Percentiles rank a stretch among this genome's conserved stretches.
These are phyloP conservation scores for Barbatosphaeria neglecta DNA, from an alignment of 495 filamentous ascomycete genomes.

Conservation along the genomic window DNA sequence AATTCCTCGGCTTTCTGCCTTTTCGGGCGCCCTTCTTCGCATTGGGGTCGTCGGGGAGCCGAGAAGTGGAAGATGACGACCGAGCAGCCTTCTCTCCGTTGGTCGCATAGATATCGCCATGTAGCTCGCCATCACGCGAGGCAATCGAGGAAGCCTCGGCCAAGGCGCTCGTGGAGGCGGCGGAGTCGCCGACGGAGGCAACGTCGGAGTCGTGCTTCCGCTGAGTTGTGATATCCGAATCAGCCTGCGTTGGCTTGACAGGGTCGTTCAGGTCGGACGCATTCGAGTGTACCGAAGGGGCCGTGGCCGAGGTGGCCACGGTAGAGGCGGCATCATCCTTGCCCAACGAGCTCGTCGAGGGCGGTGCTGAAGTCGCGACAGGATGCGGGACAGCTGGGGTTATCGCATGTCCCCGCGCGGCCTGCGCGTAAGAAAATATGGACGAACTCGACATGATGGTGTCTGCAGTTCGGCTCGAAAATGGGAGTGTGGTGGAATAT, in stretches of 20 bases:
- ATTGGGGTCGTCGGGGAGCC: conserved; percentile 26
- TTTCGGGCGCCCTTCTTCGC: conserved; percentile 28
- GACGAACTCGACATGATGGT: conserved; percentile 23
- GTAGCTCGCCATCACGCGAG: conserved; percentile 9
- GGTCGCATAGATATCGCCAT: conserved; percentile 4
- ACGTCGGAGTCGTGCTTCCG: conserved; percentile 14
- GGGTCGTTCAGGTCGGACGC: conserved; percentile 31
- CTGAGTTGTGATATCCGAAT: conserved; percentile 5
- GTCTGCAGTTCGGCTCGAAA: neutral
- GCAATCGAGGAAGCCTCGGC: conserved; percentile 14
- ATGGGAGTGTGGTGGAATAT: neutral
- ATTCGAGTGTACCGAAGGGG: conserved; percentile 29
- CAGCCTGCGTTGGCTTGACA: conserved; percentile 15
- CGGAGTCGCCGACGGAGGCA: conserved; percentile 9
- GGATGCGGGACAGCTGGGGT: conserved; percentile 45
- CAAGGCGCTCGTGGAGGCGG: conserved; percentile 10
- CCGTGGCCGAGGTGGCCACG: conserved; percentile 40
- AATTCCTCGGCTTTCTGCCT: conserved; percentile 32
- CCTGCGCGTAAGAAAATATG: conserved; percentile 88
- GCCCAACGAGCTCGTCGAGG: conserved; percentile 49
- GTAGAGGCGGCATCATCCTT: conserved; percentile 55
- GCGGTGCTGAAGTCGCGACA: conserved; percentile 55
- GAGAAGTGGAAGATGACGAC: conserved; percentile 23
- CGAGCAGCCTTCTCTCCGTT: conserved; percentile 14
- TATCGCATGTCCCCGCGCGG: conserved; percentile 63